These are phyloP conservation scores for Haplographium delicatum DNA, from an alignment of 495 filamentous ascomycete species.

Conservation along the genomic window DNA sequence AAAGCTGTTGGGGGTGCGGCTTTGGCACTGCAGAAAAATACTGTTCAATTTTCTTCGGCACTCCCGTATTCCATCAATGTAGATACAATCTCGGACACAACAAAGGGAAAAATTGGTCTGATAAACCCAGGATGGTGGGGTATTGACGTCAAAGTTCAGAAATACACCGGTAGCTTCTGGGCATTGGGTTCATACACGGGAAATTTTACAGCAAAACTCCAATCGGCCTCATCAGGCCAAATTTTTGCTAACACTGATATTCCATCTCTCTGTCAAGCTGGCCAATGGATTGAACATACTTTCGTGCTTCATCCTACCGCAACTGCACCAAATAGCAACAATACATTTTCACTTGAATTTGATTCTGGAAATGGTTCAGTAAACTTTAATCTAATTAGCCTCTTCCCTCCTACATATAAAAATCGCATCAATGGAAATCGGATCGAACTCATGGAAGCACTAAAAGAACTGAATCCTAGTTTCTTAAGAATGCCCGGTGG, in stretches of 20 bases:
- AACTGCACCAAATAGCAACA: constrained; percentile 37
- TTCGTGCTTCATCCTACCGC: constrained; percentile 36
- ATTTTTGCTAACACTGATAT: constrained; percentile 36
- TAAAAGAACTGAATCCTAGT: constrained; percentile 38
- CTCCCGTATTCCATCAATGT: constrained; percentile 49
- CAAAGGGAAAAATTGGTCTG: constrained; percentile 37
- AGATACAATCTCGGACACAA: constrained; percentile 27
- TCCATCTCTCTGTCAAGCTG: constrained; percentile 26
- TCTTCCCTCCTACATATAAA: constrained; percentile 54
- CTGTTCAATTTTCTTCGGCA: constrained; percentile 36
- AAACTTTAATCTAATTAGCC: constrained; percentile 46
- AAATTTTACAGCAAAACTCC: constrained; percentile 26
- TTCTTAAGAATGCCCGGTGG: constrained; percentile 52
- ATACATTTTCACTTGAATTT: constrained; percentile 45
- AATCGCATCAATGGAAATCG: constrained; percentile 44
- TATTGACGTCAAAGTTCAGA: constrained; percentile 39
- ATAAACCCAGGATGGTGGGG: constrained; percentile 45
- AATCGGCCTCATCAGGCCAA: constrained; percentile 28
- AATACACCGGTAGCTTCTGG: constrained; percentile 43
- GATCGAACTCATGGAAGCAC: constrained; percentile 40
- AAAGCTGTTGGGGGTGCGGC: constrained; percentile 34
- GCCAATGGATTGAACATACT: constrained; percentile 31
- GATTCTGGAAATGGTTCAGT: constrained; percentile 35
- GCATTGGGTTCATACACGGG: constrained; percentile 36
- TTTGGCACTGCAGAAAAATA: constrained; percentile 35